Conservation (phyloP, 768 basidiomycete species). For the Tricholoma saponaceum region DNA sequence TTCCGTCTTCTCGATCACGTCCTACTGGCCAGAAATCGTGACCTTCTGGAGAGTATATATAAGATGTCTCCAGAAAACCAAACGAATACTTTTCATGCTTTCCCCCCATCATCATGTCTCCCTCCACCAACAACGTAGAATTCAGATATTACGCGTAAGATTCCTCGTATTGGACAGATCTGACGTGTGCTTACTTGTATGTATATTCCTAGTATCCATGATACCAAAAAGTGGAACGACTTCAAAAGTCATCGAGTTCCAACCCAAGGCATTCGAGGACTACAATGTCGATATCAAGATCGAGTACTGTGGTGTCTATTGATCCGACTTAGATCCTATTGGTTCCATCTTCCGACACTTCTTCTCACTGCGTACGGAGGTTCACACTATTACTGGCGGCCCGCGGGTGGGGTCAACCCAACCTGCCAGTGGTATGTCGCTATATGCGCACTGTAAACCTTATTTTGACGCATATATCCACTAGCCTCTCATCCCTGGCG, state of each 20-base stretch:
- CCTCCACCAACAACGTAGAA: not conserved
- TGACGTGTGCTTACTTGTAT: not conserved
- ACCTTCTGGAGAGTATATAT: not conserved
- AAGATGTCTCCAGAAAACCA: not conserved
- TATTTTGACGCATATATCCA: too few relatives aligned
- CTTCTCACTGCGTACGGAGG: slow-evolving; percentile 13
- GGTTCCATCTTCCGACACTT: slow-evolving; percentile 18
- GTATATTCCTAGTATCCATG: slow-evolving; percentile 21
- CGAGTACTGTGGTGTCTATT: slow-evolving; percentile 48
- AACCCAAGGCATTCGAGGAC: slow-evolving; percentile 48
- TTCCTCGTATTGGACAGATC: not conserved
- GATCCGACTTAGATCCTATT: slow-evolving; percentile 38
- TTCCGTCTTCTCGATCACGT: not conserved
- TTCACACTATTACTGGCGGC: slow-evolving; percentile 35
- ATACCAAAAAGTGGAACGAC: slow-evolving; percentile 33
- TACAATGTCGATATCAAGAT: slow-evolving; percentile 56
- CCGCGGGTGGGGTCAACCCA: slow-evolving; percentile 28
- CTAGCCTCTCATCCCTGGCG: too few relatives aligned
- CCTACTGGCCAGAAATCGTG: not conserved
- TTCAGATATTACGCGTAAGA: not conserved
- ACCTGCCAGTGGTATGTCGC: slow-evolving; percentile 20
- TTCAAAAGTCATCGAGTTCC: slow-evolving; percentile 42
- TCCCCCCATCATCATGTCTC: not conserved
- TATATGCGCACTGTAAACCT: not conserved
- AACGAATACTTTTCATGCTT: not conserved